Conservation (phyloP, 768 basidiomycete genomes). For the Hericium alpestre region DNA sequence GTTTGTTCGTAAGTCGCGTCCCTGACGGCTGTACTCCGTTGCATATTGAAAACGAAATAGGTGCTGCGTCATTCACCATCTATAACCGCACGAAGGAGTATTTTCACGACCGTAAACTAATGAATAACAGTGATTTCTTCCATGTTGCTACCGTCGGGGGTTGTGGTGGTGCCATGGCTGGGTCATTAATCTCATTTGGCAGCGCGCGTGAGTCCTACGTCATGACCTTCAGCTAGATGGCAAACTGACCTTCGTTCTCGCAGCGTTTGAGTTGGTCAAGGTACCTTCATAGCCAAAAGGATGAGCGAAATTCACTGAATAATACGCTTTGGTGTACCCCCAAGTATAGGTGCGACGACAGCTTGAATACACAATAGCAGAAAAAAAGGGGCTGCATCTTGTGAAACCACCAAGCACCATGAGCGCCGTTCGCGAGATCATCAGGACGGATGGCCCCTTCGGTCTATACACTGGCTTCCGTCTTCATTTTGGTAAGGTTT, state of each 20-base stretch:
- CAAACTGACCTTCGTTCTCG: neutral
- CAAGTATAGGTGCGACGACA: conserved; percentile 69
- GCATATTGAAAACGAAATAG: conserved; percentile 26
- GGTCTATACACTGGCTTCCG: conserved; percentile 79
- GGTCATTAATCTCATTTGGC: conserved; percentile 79
- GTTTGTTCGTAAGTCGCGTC: conserved; percentile 71
- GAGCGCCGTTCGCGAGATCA: conserved; percentile 73
- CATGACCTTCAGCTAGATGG: conserved; percentile 10
- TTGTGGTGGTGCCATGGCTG: conserved; percentile 75
- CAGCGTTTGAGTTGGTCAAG: conserved; percentile 93
- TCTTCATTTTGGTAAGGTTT: conserved; percentile 65
- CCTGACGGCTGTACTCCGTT: neutral
- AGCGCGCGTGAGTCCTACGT: conserved; percentile 65
- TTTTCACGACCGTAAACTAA: conserved; percentile 46
- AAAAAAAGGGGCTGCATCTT: conserved; percentile 60
- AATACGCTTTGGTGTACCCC: neutral
- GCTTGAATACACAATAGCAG: conserved; percentile 84
- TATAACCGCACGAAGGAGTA: conserved; percentile 77
- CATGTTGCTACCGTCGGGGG: conserved; percentile 73
- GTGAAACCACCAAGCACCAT: conserved; percentile 69
- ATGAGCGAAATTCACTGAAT: too few species aligned
- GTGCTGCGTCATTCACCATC: conserved; percentile 86
- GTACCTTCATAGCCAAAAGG: conserved; percentile 26
- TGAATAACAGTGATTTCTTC: conserved; percentile 46
- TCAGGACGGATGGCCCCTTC: conserved; percentile 45